phyloP scores from a whole-genome alignment of 192 early-diverging fungal genomes.

The Coemansia sp. region DNA sequence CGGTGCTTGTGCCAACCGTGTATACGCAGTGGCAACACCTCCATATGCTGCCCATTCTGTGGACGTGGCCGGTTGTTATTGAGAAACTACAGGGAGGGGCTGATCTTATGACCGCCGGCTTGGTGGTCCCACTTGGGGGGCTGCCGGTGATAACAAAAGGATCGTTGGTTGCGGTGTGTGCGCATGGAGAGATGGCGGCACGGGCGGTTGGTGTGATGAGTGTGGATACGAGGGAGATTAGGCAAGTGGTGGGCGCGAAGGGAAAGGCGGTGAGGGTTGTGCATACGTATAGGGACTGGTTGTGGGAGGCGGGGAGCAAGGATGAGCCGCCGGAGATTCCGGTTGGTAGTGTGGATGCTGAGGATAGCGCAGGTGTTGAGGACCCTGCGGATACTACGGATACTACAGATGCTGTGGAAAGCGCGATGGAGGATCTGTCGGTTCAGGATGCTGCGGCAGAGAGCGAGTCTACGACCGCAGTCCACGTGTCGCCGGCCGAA shows the following conservation, averaged over 20 bases:
- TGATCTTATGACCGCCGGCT: constrained; percentile 48
- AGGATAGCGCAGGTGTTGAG: background rate
- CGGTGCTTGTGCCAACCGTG: constrained; percentile 65
- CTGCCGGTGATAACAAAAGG: constrained; percentile 34
- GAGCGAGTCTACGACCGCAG: background rate
- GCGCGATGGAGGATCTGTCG: background rate
- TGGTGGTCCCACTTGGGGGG: constrained; percentile 31
- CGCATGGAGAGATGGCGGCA: constrained; percentile 31
- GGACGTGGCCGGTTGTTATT: constrained; percentile 68
- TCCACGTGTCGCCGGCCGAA: constrained; percentile 46
- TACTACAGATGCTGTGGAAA: background rate
- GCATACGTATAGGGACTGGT: constrained; percentile 72
- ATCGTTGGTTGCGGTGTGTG: constrained; percentile 32
- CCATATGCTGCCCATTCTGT: constrained; percentile 61
- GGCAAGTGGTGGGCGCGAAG: constrained; percentile 57
- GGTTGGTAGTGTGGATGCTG: background rate
- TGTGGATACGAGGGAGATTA: constrained; percentile 55
- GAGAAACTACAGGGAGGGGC: constrained; percentile 77
- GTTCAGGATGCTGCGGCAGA: background rate
- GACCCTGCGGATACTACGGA: background rate
- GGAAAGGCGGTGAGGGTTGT: constrained; percentile 80
- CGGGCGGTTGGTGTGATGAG: constrained; percentile 68
- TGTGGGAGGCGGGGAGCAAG: constrained; percentile 79
- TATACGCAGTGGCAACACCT: constrained; percentile 80
- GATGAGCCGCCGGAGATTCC: constrained; percentile 56